Evolutionary conservation across 2,329 filamentous ascomycete species (phyloP).

Genomic region (Fusarium odoratissimum): DNA sequence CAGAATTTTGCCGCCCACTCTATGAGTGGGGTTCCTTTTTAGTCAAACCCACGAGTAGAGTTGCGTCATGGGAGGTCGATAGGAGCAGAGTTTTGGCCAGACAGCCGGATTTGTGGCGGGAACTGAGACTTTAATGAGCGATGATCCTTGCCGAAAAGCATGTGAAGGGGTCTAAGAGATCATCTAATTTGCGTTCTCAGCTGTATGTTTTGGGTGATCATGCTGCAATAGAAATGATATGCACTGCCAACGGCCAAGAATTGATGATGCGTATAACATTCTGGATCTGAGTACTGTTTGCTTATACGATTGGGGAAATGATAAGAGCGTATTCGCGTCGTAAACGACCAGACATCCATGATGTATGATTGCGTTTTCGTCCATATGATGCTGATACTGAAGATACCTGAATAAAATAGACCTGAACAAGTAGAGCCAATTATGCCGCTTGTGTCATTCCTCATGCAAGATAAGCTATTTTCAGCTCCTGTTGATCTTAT

Average conservation of each 20-base stretch:
- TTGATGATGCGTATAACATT: slow-evolving; percentile 1
- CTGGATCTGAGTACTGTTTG: background rate
- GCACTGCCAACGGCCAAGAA: slow-evolving; percentile 20
- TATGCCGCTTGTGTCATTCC: background rate
- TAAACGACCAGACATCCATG: background rate
- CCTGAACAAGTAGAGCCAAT: background rate
- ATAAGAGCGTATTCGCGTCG: background rate
- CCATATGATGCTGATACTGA: background rate
- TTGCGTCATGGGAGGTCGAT: slow-evolving; percentile 42
- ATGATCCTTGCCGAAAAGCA: slow-evolving; percentile 40
- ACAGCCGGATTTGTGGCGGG: slow-evolving; percentile 38
- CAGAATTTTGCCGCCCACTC: no score
- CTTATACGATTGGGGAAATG: background rate
- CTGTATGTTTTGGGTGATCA: background rate
- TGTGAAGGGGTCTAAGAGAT: slow-evolving; percentile 33
- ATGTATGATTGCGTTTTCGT: background rate
- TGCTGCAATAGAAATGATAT: slow-evolving; percentile 3
- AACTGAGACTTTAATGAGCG: slow-evolving; percentile 19
- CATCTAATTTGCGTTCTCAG: slow-evolving; percentile 9
- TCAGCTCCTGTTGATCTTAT: slow-evolving; percentile 11
- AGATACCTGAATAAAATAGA: background rate
- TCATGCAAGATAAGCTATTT: background rate
- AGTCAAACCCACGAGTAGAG: no score
- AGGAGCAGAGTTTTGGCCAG: slow-evolving; percentile 20
- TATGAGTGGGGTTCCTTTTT: no score